Base-by-base conservation (phyloP, 208 protist genomes). In the Trypanosoma congolense region DNA sequence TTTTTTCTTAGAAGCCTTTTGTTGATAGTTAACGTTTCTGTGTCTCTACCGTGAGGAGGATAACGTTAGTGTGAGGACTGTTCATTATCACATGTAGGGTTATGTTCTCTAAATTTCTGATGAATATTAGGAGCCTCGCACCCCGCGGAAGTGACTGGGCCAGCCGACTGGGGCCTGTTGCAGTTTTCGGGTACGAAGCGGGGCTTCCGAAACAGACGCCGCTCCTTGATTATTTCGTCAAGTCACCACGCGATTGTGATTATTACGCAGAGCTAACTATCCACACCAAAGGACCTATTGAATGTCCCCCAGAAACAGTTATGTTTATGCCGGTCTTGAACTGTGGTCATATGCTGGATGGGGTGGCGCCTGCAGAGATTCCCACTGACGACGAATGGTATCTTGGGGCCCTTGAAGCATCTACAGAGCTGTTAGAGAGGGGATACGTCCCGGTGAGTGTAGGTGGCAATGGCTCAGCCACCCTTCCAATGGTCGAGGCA, bases 221-320 rank as follows among this genome's bases (percentile, higher is more conserved):
- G 1, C 48, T 89, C 28, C 56, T 92, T 21, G 29, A 74, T 18
- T 58, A 77, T 47, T 87, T 92, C 41, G 76, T 77, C 42, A n/a
- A 57, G 28, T 62, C 63, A 22, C 67, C 76, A 19, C 57, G 69
- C 14, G 81, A 92, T 29, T 89, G 75, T 51, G 85, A 92, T 56
- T 74, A 80, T 51, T 92, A 89, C 45, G 85, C 79, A 2, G 80
- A 89, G 55, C 54, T 92, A 22, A 80, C 71, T 18, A 85, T 88
- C 43, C 79, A 87, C 58, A 78, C 89, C 1, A 56, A 66, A 25
- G 73, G 70, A 2, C 74, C 81, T 21, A 77, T 93, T 53, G 82
- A 89, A 50, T 88, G 79, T 43, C 85, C 85, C 0, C 81, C 85
- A 9, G 77, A 87, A 50, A 87, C 76, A 2, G 82, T 90, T 2